These are phyloP conservation scores for Gloeostereum incarnatum DNA, from an alignment of 768 basidiomycete genomes.

Conservation along the genomic window DNA sequence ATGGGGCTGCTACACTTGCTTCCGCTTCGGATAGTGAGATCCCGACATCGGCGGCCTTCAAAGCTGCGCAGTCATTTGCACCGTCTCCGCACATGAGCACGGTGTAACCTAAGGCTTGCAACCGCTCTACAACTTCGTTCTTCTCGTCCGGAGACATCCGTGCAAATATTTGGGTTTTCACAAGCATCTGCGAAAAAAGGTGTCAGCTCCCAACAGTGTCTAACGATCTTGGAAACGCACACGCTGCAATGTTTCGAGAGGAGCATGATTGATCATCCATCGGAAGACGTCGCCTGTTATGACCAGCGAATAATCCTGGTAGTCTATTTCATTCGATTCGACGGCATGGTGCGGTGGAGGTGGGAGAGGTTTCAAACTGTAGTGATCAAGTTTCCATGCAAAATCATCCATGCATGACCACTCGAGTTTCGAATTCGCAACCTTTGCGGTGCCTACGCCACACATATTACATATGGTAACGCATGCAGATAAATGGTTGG, in stretches of 20 bases:
- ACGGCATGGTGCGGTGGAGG: conserved; percentile 65
- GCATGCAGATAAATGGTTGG: not conserved
- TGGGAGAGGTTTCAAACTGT: conserved; percentile 73
- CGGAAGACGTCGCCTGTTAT: conserved; percentile 94
- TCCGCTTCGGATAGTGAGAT: conserved; percentile 96
- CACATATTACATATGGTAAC: not conserved
- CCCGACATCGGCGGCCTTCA: conserved; percentile 98
- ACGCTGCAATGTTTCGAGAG: conserved; percentile 88
- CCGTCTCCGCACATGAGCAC: conserved; percentile 99
- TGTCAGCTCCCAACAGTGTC: not conserved
- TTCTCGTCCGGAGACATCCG: conserved; percentile 99
- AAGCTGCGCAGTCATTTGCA: conserved; percentile 96
- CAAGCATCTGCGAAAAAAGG: conserved; percentile 67
- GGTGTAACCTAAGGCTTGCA: conserved; percentile 90
- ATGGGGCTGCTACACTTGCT: conserved; percentile 96
- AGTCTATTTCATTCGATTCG: conserved; percentile 62
- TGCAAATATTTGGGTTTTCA: conserved; percentile 93
- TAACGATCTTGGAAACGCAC: conserved; percentile 32
- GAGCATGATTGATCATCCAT: conserved; percentile 96
- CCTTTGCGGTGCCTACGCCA: conserved; percentile 40
- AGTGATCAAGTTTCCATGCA: conserved; percentile 76
- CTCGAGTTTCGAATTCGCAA: conserved; percentile 54
- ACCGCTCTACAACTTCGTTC: conserved; percentile 92
- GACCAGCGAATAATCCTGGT: conserved; percentile 85
- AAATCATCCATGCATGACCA: conserved; percentile 93